A percentile compares a stretch with the other conserved stretches of the same genome.
phyloP scores from a whole-genome alignment of 768 basidiomycete genomes.

The Leccinellum luteum region DNA sequence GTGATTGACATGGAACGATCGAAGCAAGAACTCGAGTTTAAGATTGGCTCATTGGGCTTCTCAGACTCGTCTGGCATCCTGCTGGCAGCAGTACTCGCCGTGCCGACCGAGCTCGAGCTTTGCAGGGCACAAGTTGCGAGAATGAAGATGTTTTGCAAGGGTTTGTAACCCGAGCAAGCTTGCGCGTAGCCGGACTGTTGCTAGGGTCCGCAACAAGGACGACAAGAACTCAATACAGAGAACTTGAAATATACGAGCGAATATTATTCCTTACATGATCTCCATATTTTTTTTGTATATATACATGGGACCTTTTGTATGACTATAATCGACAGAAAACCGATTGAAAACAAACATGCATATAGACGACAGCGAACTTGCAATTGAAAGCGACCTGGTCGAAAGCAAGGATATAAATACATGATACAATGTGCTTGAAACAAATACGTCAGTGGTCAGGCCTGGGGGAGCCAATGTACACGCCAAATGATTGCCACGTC shows the following conservation, averaged over 20 bases:
- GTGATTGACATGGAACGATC: slow-evolving; percentile 54
- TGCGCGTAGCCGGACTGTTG: background rate
- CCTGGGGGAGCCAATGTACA: slow-evolving; percentile 40
- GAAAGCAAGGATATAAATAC: background rate
- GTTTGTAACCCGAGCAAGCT: slow-evolving; percentile 37
- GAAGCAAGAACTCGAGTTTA: slow-evolving; percentile 81
- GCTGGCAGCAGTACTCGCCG: slow-evolving; percentile 38
- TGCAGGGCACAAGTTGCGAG: slow-evolving; percentile 69
- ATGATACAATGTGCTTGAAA: background rate
- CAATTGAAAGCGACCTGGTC: too few species aligned
- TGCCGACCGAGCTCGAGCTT: slow-evolving; percentile 62
- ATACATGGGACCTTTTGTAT: background rate
- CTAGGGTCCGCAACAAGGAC: background rate
- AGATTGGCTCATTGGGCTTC: slow-evolving; percentile 87
- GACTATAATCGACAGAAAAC: background rate
- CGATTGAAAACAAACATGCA: background rate
- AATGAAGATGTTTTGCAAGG: slow-evolving; percentile 69
- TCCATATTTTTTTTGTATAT: slow-evolving; percentile 1
- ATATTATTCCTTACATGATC: background rate
- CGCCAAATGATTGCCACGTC: slow-evolving; percentile 70
- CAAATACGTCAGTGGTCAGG: background rate
- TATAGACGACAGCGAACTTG: background rate
- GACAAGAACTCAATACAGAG: background rate
- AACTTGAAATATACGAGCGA: background rate
- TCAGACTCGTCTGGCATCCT: slow-evolving; percentile 75